Percentiles rank a stretch among this genome's conserved stretches.
Evolutionary conservation across 495 filamentous ascomycete genomes (phyloP).

Genomic region (Terfezia boudieri): DNA sequence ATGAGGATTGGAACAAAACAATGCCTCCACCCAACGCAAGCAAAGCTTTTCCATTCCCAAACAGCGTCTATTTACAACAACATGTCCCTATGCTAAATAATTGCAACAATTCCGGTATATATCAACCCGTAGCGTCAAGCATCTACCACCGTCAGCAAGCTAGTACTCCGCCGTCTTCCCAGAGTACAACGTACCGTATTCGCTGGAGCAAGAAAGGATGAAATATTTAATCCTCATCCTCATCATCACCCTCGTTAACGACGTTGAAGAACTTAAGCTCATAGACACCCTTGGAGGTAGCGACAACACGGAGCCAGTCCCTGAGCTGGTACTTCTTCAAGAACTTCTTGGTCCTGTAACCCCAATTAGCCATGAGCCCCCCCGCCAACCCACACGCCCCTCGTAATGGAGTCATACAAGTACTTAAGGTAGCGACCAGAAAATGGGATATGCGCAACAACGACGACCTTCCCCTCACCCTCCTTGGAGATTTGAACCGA

Average conservation of each 20-base stretch:
- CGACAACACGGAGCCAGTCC: conserved; percentile 98
- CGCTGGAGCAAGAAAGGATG: neutral
- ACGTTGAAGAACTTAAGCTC: conserved; percentile 99
- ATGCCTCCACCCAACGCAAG: too few relatives aligned
- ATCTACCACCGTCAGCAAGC: too few relatives aligned
- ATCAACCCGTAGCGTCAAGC: too few relatives aligned
- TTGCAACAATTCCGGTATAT: too few relatives aligned
- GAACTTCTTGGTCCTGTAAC: conserved; percentile 91
- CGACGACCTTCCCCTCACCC: conserved; percentile 92
- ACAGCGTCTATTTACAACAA: too few relatives aligned
- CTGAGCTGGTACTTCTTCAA: conserved; percentile 99
- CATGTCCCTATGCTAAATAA: too few relatives aligned
- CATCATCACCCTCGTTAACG: conserved; percentile 86
- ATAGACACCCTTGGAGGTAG: conserved; percentile 89
- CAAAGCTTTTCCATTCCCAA: too few relatives aligned
- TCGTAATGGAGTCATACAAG: conserved; percentile 39
- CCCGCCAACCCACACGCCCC: neutral
- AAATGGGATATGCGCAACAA: conserved; percentile 91
- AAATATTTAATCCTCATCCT: conserved; percentile 75
- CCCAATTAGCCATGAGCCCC: neutral
- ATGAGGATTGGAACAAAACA: too few relatives aligned
- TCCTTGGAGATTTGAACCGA: conserved; percentile 68
- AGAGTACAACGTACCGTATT: too few relatives aligned
- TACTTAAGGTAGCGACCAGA: conserved; percentile 99
- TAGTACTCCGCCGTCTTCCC: too few relatives aligned